Evolutionary conservation across 1,139 yeast genomes (phyloP), one percentile per base, ranked within the genome.

Genomic region (Saccharomyces hybrid): DNA sequence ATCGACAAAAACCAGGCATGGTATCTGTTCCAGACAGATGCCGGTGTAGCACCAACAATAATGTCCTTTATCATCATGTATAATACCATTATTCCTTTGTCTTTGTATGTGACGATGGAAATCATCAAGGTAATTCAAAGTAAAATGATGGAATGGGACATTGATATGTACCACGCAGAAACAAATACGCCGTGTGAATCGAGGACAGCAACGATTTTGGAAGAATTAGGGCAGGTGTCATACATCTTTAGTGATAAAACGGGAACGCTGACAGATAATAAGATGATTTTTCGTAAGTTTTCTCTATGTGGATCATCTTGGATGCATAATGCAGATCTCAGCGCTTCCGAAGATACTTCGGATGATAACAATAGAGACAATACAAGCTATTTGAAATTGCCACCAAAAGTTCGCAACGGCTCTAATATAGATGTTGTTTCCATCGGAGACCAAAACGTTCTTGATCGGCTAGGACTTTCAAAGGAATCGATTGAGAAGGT

Each of bases 41-140:
- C 84, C 0, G 96, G 96, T n/a, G 80, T 82, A 11, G 95, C 96
- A 1, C 87, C 97, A 1, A 88, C 96, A 0, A 77, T 93, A 50
- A 90, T 93, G 96, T 91, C 98, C 1, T 95, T 87, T 69, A 86
- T 95, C 60, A 93, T 95, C 74, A 91, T 95, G 98, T 93, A 86
- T 75, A 93, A 93, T 67, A 93, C 99, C 0, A 78, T 95, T 73
- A 95, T 95, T 67, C 99, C 99, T 0, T 76, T 93, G 44, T 93
- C 99, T 0, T 80, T 95, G 47, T 95, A 95, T 66, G 99, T 93
- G 31, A 90, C 98, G 0, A 88, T 93, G 91, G 99, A 95, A 67
- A 86, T 93, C 58, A 90, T 93, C 65, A 93, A 93, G 68, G 86
- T 88, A 3, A 81, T 86, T 73, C 99, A 95, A 69, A 78, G 90